Conservation (phyloP, 768 basidiomycete species). For the Leccinum incarnatum region DNA sequence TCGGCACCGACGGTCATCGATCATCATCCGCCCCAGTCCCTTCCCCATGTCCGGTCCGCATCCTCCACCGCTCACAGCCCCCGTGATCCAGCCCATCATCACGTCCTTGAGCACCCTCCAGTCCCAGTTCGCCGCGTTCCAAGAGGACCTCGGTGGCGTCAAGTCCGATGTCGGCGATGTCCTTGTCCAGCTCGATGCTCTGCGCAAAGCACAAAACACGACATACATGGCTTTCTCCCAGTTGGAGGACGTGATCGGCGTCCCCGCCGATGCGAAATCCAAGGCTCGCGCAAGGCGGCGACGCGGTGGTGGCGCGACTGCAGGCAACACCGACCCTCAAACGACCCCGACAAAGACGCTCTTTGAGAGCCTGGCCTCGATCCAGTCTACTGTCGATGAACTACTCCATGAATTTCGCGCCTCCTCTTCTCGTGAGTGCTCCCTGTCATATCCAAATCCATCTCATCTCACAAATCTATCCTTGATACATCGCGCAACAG, state of each 20-base stretch:
- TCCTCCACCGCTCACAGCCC: neutral
- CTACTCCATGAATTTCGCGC: constrained; percentile 13
- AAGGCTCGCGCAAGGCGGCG: neutral
- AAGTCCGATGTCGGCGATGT: constrained; percentile 13
- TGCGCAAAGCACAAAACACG: constrained; percentile 15
- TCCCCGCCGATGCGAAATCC: neutral
- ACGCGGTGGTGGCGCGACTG: neutral
- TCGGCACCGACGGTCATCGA: neutral
- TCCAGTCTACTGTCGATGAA: constrained; percentile 21
- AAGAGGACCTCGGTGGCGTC: constrained; percentile 6
- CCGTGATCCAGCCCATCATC: neutral
- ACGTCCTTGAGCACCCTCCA: constrained; percentile 9
- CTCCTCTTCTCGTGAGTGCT: constrained; percentile 11
- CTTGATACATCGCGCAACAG: neutral
- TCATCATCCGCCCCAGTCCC: neutral
- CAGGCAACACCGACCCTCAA: neutral
- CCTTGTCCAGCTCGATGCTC: constrained; percentile 14
- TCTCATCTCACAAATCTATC: neutral
- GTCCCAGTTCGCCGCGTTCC: constrained; percentile 15
- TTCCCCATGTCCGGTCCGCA: neutral
- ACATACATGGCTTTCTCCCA: constrained; percentile 6
- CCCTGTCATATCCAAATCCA: neutral
- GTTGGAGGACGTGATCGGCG: constrained; percentile 17
- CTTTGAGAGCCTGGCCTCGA: constrained; percentile 12
- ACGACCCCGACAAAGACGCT: constrained; percentile 2